These are phyloP conservation scores for Stephanodiscus triporus DNA, from an alignment of 108 stramenopile genomes.

Conservation along the genomic window DNA sequence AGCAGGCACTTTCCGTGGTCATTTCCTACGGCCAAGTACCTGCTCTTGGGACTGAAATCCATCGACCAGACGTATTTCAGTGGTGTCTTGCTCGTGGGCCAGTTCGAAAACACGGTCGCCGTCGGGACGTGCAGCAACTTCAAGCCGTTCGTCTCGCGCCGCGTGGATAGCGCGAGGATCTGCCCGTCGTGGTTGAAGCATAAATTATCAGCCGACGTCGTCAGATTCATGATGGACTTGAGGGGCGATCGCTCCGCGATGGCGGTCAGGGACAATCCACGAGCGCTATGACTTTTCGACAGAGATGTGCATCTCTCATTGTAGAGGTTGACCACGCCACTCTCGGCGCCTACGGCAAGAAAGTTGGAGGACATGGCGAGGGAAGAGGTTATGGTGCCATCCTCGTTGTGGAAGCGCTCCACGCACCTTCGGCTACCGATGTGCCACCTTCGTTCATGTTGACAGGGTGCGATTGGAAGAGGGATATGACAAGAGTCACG, in stretches of 20 bases:
- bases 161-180: constrained; percentile 91
- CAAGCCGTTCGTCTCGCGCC: constrained; percentile 83
- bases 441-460: constrained; percentile 70
- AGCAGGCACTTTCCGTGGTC: constrained; percentile 95
- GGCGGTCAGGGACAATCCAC: constrained; percentile 5
- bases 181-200: constrained; percentile 92
- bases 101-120: constrained; percentile 94
- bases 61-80: constrained; percentile 89
- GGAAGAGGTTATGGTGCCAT: constrained; percentile 85
- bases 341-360: constrained; percentile 92
- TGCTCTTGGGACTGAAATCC: constrained; percentile 92
- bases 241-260: constrained; percentile 53
- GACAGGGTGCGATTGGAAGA: not conserved
- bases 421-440: constrained; percentile 78
- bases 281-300: not conserved
- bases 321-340: constrained; percentile 96
- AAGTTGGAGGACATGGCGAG: constrained; percentile 63
- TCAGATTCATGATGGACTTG: constrained; percentile 96
- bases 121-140: constrained; percentile 91
- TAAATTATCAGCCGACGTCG: constrained; percentile 78
- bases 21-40: constrained; percentile 92
- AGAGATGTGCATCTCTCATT: constrained; percentile 16
- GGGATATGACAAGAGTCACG: too few species aligned
- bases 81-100: constrained; percentile 98
- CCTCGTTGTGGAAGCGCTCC: constrained; percentile 90